Conservation (phyloP, 345 rosid genomes). For the Turnera subulata region DNA sequence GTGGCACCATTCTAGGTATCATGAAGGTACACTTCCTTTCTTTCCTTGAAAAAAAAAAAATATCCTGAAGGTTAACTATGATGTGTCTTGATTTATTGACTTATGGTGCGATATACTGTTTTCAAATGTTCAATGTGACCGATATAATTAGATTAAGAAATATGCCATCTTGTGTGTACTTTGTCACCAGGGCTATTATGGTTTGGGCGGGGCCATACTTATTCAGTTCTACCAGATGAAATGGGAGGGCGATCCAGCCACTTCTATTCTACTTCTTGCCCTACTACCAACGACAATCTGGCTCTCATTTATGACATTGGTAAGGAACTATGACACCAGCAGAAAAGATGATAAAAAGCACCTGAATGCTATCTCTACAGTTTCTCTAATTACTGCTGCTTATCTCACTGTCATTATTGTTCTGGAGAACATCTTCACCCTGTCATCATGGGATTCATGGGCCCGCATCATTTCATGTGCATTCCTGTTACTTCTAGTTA, state of each 20-base stretch:
- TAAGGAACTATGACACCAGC: slow-evolving; percentile 47
- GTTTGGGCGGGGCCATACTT: too few species aligned
- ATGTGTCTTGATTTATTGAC: too few species aligned
- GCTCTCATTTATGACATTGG: slow-evolving; percentile 64
- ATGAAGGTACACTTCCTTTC: slow-evolving; percentile 57
- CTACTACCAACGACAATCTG: slow-evolving; percentile 52
- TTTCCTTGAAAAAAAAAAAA: background rate
- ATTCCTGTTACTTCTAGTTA: slow-evolving; percentile 47
- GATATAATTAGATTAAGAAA: too few species aligned
- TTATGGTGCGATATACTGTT: too few species aligned
- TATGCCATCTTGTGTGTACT: too few species aligned
- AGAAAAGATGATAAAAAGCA: slow-evolving; percentile 55
- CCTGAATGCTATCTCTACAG: slow-evolving; percentile 62
- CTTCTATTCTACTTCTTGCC: slow-evolving; percentile 67
- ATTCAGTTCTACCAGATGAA: too few species aligned
- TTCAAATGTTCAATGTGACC: too few species aligned
- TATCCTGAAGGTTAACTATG: background rate
- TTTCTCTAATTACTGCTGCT: slow-evolving; percentile 58
- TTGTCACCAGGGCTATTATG: too few species aligned
- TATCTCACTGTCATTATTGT: slow-evolving; percentile 65
- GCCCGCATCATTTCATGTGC: slow-evolving; percentile 38
- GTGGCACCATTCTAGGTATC: slow-evolving; percentile 86
- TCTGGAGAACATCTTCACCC: slow-evolving; percentile 42
- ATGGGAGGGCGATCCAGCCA: slow-evolving; percentile 46
- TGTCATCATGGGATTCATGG: slow-evolving; percentile 51